phyloP scores from a whole-genome alignment of 441 rosid genomes.

The Erodium chrysanthum region DNA sequence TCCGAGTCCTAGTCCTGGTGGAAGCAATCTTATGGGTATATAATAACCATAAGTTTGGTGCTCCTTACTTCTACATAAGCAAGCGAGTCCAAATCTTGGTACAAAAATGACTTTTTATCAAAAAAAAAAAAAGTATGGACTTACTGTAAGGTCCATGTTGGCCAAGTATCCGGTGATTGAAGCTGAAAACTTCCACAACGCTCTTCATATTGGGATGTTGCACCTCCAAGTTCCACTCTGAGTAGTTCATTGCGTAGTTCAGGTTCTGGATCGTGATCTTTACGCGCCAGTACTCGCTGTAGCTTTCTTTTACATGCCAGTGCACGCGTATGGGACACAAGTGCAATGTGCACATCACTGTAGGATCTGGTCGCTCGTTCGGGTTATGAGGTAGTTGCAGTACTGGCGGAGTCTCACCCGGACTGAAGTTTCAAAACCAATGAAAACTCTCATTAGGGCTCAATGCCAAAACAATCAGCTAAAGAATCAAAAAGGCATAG shows the following conservation, averaged over 20 bases:
- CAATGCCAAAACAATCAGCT: no score
- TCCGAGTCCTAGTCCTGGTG: no score
- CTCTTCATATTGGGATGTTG: conserved; percentile 88
- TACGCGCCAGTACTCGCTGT: conserved; percentile 75
- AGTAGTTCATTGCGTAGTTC: conserved; percentile 74
- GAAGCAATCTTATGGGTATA: background rate
- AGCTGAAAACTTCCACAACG: conserved; percentile 80
- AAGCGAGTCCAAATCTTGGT: no score
- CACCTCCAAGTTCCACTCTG: conserved; percentile 77
- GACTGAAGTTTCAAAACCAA: background rate
- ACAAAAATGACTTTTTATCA: no score
- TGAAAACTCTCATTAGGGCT: no score
- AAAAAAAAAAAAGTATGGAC: no score
- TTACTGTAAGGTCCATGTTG: conserved; percentile 11
- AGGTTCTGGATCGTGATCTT: conserved; percentile 80
- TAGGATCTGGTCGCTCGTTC: background rate
- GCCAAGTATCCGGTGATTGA: conserved; percentile 69
- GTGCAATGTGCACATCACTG: conserved; percentile 53
- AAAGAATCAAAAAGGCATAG: no score
- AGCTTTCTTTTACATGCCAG: conserved; percentile 86
- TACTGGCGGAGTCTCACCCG: background rate
- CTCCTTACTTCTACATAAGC: no score
- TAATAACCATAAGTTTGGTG: background rate
- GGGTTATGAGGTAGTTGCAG: conserved; percentile 30
- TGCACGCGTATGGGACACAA: conserved; percentile 89